Conservation (phyloP, 768 basidiomycete species). For the Daedaleopsis sinensis region DNA sequence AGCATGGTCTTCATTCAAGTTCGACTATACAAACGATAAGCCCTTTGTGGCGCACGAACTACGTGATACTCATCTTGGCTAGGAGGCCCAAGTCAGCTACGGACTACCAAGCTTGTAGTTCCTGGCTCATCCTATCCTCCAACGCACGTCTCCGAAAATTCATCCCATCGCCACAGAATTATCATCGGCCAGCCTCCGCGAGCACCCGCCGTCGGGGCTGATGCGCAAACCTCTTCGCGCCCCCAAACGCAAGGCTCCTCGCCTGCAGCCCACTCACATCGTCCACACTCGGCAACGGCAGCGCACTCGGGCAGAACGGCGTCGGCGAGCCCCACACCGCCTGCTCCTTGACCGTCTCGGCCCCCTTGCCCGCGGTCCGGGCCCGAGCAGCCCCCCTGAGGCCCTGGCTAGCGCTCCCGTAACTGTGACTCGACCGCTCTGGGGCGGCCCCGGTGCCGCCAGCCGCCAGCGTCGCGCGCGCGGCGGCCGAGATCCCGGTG, state of each 20-base stretch:
- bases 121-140: neutral
- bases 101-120: too few species aligned
- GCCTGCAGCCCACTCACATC: conserved; percentile 9
- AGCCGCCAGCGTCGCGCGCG: too few species aligned
- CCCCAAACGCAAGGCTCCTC: conserved; percentile 11
- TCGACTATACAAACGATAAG: too few species aligned
- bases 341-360: conserved; percentile 5
- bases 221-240: conserved; percentile 9
- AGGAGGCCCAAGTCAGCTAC: too few species aligned
- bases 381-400: too few species aligned
- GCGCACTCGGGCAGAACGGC: conserved; percentile 24
- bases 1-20: too few species aligned
- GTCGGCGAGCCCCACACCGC: conserved; percentile 23
- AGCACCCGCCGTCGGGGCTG: conserved; percentile 7
- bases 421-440: conserved; percentile 1
- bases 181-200: conserved; percentile 8
- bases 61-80: too few species aligned
- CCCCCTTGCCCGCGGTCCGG: neutral
- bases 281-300: conserved; percentile 22
- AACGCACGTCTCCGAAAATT: neutral
- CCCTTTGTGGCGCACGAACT: too few species aligned
- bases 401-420: neutral
- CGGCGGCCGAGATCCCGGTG: neutral
- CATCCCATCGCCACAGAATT: neutral
- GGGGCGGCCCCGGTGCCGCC: conserved; percentile 6